These are phyloP conservation scores for Apiospora kogelbergensis DNA, from an alignment of 2,329 filamentous ascomycete species.

Conservation along the genomic window DNA sequence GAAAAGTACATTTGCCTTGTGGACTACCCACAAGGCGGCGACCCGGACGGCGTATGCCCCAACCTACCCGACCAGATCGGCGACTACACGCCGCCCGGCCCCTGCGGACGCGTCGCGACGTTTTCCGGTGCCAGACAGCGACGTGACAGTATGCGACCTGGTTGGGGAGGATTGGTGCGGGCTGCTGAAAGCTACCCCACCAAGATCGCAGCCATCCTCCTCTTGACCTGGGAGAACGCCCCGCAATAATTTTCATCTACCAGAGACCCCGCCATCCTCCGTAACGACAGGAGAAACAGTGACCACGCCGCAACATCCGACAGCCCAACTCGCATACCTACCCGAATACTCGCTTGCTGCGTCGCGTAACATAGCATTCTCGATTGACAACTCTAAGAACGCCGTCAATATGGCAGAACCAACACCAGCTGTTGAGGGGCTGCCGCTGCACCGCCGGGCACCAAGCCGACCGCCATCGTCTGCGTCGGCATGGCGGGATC, in stretches of 20 bases:
- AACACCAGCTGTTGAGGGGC: neutral
- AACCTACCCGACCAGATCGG: no score
- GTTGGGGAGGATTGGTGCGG: no score
- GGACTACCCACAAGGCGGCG: no score
- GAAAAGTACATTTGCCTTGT: no score
- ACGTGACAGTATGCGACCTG: no score
- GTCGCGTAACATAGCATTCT: neutral
- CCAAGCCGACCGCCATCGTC: conserved; percentile 74
- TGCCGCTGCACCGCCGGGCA: neutral
- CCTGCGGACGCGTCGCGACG: no score
- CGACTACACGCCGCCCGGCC: no score
- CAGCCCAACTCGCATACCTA: neutral
- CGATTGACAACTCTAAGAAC: neutral
- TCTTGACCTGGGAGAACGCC: neutral
- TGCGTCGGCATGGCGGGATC: conserved; percentile 98
- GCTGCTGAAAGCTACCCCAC: neutral
- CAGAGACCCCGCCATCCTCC: conserved; percentile 5
- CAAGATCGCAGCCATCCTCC: neutral
- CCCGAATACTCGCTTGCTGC: no score
- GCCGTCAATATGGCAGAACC: neutral
- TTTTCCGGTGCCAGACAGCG: no score
- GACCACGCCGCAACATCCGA: neutral
- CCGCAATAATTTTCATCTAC: conserved; percentile 9
- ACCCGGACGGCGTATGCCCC: no score
- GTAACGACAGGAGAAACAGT: neutral